Conservation (phyloP, 2,329 filamentous ascomycete genomes). For the Paradendryphiella salina region DNA sequence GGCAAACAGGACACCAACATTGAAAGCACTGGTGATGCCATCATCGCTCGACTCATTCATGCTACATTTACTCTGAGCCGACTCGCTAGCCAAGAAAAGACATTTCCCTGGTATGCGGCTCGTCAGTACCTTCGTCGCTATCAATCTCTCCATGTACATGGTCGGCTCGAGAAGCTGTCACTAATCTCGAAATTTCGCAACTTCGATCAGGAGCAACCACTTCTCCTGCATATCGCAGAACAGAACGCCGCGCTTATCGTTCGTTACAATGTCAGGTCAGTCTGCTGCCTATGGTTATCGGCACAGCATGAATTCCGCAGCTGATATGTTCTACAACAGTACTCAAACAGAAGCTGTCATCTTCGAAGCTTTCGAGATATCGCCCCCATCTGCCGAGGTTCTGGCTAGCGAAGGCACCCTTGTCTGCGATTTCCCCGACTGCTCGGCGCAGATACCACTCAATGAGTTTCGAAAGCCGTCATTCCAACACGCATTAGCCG, state of each 20-base stretch:
- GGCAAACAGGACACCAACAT: slow-evolving; percentile 32
- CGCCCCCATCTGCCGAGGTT: slow-evolving; percentile 56
- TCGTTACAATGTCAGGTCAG: slow-evolving; percentile 33
- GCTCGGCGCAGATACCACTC: slow-evolving; percentile 52
- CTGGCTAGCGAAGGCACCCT: slow-evolving; percentile 56
- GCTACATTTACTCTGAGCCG: slow-evolving; percentile 21
- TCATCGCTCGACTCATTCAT: slow-evolving; percentile 31
- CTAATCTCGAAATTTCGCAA: slow-evolving; percentile 12
- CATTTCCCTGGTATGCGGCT: slow-evolving; percentile 17
- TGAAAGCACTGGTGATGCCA: slow-evolving; percentile 23
- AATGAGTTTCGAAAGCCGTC: slow-evolving; percentile 42
- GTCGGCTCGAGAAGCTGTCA: slow-evolving; percentile 14
- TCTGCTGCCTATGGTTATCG: slow-evolving; percentile 18
- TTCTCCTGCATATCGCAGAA: slow-evolving; percentile 47
- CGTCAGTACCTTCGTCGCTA: slow-evolving; percentile 14
- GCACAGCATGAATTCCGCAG: background rate
- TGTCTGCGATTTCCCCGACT: slow-evolving; percentile 61
- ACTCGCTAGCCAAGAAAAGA: slow-evolving; percentile 10
- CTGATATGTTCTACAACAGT: slow-evolving; percentile 18
- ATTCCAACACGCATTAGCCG: slow-evolving; percentile 55
- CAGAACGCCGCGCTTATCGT: slow-evolving; percentile 55
- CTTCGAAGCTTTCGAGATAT: slow-evolving; percentile 64
- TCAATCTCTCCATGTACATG: slow-evolving; percentile 11
- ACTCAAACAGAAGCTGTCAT: slow-evolving; percentile 34
- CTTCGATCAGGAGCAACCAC: slow-evolving; percentile 11